Conservation (phyloP, 23 red algal genomes). For the Cyanidioschyzon merolae region DNA sequence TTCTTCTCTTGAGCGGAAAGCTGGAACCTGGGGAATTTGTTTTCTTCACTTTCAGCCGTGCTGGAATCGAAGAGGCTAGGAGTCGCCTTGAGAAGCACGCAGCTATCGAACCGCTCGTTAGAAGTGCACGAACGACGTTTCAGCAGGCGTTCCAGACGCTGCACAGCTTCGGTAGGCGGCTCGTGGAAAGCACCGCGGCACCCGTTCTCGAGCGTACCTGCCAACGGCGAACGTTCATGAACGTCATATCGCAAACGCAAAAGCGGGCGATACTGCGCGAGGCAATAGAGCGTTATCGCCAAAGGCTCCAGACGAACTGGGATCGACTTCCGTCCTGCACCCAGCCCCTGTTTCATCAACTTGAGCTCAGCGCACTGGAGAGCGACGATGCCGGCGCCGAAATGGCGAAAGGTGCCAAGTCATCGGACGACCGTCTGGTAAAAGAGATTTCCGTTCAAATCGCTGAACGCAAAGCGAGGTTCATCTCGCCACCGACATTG, state of each 20-base stretch:
- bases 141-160: background rate
- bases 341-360: background rate
- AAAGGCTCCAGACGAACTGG: background rate
- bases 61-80: slow-evolving; percentile 5
- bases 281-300: slow-evolving; percentile 3
- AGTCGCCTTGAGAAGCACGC: background rate
- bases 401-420: background rate
- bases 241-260: background rate
- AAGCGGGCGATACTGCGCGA: background rate
- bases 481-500: background rate
- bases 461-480: background rate
- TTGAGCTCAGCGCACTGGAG: background rate
- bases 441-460: background rate
- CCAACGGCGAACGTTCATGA: background rate
- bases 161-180: slow-evolving; percentile 2
- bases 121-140: background rate
- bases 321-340: background rate
- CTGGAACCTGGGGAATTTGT: background rate
- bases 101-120: background rate
- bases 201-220: background rate
- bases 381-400: background rate
- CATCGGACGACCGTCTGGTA: background rate
- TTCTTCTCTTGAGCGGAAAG: background rate
- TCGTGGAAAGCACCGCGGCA: background rate
- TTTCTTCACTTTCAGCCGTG: background rate